Percentiles rank a stretch among this genome's conserved stretches.
Evolutionary conservation across 2,329 filamentous ascomycete species (phyloP).

Genomic region (Aspergillus ochraceoroseus): DNA sequence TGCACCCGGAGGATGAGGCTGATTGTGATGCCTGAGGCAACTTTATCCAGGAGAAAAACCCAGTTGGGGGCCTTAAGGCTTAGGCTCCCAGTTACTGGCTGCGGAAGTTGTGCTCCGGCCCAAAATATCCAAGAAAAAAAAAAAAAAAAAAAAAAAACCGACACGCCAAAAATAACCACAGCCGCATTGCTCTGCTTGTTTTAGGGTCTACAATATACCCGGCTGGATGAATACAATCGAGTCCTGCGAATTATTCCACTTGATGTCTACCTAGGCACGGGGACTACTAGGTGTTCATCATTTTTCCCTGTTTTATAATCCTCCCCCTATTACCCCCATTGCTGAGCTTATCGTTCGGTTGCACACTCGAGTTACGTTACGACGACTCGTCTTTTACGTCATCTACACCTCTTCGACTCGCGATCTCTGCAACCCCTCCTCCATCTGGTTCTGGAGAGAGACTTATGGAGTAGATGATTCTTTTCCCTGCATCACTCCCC

Average conservation of each 20-base stretch:
- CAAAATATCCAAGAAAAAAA: too few relatives aligned
- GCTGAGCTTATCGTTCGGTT: conserved; percentile 8
- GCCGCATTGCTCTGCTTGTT: too few relatives aligned
- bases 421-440: conserved; percentile 6
- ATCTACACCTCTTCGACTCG: conserved; percentile 2
- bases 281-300: conserved; percentile 5
- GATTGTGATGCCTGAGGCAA: too few relatives aligned
- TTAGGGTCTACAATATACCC: too few relatives aligned
- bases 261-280: too few relatives aligned
- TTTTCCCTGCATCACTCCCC: conserved; percentile 5
- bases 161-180: not conserved
- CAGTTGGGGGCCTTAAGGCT: too few relatives aligned
- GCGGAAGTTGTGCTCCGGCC: too few relatives aligned
- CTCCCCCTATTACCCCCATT: not conserved
- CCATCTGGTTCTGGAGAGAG: not conserved
- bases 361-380: conserved; percentile 8
- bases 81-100: too few relatives aligned
- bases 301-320: too few relatives aligned
- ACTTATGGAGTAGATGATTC: not conserved
- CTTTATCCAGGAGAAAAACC: too few relatives aligned
- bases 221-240: not conserved
- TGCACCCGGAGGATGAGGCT: too few relatives aligned
- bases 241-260: not conserved
- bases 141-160: not conserved
- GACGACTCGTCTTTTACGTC: conserved; percentile 14